Percentiles rank a stretch among this genome's conserved stretches.
Conservation (phyloP, 441 rosid species). For the Eutrema salsugineum region DNA sequence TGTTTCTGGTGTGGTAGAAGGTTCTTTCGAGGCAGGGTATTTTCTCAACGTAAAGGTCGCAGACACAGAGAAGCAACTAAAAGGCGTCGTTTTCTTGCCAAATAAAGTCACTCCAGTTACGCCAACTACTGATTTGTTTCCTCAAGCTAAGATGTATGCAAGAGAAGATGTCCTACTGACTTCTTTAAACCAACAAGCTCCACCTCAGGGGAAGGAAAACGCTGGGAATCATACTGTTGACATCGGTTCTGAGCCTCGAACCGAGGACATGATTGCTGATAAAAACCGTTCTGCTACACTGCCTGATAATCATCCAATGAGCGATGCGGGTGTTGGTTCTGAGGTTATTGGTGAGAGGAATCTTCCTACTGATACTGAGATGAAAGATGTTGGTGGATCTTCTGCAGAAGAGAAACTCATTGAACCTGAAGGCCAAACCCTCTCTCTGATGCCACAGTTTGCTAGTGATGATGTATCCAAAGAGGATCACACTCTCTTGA, state of each 20-base stretch:
- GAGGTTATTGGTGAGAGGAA: constrained; percentile 6
- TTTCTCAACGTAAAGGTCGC: constrained; percentile 65
- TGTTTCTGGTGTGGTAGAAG: constrained; percentile 80
- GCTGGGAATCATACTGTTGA: constrained; percentile 35
- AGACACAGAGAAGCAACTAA: constrained; percentile 47
- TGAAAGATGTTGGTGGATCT: constrained; percentile 30
- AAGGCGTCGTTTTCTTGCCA: constrained; percentile 77
- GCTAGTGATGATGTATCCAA: background rate
- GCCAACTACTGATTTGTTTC: constrained; percentile 71
- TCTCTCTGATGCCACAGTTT: constrained; percentile 27
- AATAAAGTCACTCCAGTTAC: constrained; percentile 54
- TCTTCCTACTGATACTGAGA: constrained; percentile 5
- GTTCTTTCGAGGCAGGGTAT: constrained; percentile 81
- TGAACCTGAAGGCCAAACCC: constrained; percentile 24
- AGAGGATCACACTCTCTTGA: constrained; percentile 2
- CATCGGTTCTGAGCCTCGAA: constrained; percentile 4
- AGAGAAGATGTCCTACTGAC: constrained; percentile 53
- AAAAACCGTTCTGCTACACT: constrained; percentile 8
- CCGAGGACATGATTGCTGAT: background rate
- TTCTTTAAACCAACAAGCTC: constrained; percentile 14
- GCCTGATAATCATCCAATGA: constrained; percentile 7
- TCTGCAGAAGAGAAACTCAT: constrained; percentile 13
- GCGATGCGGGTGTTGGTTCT: background rate
- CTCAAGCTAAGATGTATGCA: constrained; percentile 56
- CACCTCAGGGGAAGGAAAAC: constrained; percentile 17